Conservation (phyloP, 2,329 filamentous ascomycete genomes). For the Hymenoscyphus fructigenus region DNA sequence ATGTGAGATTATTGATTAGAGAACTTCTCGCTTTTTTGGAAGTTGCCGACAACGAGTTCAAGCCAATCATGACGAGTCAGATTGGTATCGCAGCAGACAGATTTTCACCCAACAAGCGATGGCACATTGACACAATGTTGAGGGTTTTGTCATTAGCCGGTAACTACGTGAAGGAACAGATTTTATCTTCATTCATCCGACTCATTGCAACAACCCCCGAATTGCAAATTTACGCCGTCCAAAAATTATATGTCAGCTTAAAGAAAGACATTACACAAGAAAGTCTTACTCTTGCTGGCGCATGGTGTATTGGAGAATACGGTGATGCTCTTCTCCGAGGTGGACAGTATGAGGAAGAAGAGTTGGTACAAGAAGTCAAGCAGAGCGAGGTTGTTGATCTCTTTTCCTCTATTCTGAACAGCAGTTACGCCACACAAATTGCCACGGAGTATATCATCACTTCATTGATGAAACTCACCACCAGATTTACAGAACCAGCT, state of each 20-base stretch:
- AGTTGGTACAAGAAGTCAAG: conserved; percentile 75
- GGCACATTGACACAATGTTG: conserved; percentile 98
- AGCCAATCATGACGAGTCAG: conserved; percentile 96
- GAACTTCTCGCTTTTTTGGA: conserved; percentile 94
- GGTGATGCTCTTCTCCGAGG: conserved; percentile 86
- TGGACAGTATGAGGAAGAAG: conserved; percentile 91
- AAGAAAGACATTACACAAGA: conserved; percentile 98
- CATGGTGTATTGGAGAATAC: conserved; percentile 98
- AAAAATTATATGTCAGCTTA: conserved; percentile 86
- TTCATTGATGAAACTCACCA: conserved; percentile 91
- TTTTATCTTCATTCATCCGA: conserved; percentile 92
- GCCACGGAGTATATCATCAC: conserved; percentile 96
- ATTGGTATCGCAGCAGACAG: conserved; percentile 96
- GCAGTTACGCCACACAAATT: conserved; percentile 87
- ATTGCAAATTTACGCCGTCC: conserved; percentile 92
- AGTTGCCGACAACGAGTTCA: conserved; percentile 97
- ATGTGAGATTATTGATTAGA: conserved; percentile 88
- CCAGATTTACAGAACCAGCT: conserved; percentile 76
- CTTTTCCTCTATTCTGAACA: conserved; percentile 90
- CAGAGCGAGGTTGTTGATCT: conserved; percentile 90
- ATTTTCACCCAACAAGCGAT: conserved; percentile 94
- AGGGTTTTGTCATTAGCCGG: conserved; percentile 90
- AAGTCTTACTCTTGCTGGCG: conserved; percentile 85
- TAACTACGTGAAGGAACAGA: conserved; percentile 97
- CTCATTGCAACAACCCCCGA: conserved; percentile 93